Evolutionary conservation across 805 yeast species (phyloP).

Genomic region (Starmerella floricola): DNA sequence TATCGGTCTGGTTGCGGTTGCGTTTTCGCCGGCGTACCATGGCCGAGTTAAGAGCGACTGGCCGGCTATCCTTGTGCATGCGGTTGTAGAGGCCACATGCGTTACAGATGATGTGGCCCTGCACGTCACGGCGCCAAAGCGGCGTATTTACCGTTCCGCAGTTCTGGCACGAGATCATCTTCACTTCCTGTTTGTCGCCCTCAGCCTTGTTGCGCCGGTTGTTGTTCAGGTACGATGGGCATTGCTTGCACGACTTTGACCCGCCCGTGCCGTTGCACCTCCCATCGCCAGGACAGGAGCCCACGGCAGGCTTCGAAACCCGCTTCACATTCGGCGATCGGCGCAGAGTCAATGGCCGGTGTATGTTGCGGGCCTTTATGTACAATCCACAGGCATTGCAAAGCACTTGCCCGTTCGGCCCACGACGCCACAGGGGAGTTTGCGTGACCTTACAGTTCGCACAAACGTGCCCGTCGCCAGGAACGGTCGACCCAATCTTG

Average conservation of each 20-base stretch:
- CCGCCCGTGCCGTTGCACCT: conserved; percentile 86
- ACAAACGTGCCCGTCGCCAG: conserved; percentile 36
- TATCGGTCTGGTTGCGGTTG: conserved; percentile 1
- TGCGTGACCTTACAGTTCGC: conserved; percentile 84
- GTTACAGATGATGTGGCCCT: conserved; percentile 74
- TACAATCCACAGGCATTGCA: conserved; percentile 96
- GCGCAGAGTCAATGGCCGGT: conserved; percentile 55
- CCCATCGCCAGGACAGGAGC: conserved; percentile 64
- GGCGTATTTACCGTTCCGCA: conserved; percentile 82
- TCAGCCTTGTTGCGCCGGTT: conserved; percentile 36
- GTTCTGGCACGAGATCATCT: conserved; percentile 61
- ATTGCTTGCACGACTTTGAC: conserved; percentile 61
- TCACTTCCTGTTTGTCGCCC: conserved; percentile 4
- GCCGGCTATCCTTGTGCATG: conserved; percentile 66
- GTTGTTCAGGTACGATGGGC: conserved; percentile 57
- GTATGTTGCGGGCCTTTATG: conserved; percentile 44
- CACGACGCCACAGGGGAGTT: conserved; percentile 92
- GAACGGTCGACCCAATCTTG: conserved; percentile 4
- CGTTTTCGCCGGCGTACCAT: conserved; percentile 68
- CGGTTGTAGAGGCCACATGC: conserved; percentile 72
- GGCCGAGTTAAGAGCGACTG: conserved; percentile 58
- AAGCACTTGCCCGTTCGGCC: conserved; percentile 79
- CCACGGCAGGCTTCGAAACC: conserved; percentile 26
- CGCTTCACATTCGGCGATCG: conserved; percentile 25
- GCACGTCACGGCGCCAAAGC: conserved; percentile 71